phyloP scores from a whole-genome alignment of 1,139 yeast species.

The Suhomyces chickasaworum region DNA sequence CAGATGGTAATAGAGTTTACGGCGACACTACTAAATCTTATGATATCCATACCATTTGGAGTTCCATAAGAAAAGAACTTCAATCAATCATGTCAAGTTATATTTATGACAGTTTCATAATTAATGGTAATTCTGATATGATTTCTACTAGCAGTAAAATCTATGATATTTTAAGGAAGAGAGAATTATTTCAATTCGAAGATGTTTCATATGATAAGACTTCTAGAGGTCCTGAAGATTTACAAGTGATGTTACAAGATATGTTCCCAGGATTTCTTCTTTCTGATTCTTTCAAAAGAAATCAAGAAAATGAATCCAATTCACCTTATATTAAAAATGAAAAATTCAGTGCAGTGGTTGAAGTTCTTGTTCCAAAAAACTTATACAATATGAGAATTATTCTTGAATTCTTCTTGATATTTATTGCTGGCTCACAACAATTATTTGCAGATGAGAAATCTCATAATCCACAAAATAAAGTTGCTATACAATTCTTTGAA shows the following conservation, averaged over 20 bases:
- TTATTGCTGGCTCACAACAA: constrained; percentile 51
- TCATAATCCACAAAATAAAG: constrained; percentile 19
- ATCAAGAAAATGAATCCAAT: constrained; percentile 16
- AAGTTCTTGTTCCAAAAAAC: constrained; percentile 70
- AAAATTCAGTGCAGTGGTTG: constrained; percentile 55
- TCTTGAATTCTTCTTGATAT: constrained; percentile 59
- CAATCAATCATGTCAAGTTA: constrained; percentile 58
- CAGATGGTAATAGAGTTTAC: constrained; percentile 9
- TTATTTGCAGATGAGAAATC: constrained; percentile 22
- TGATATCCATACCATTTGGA: constrained; percentile 60
- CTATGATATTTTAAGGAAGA: constrained; percentile 27
- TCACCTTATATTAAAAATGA: constrained; percentile 65
- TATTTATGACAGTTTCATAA: constrained; percentile 33
- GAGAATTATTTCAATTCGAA: constrained; percentile 52
- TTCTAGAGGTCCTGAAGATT: constrained; percentile 42
- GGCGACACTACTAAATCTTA: constrained; percentile 11
- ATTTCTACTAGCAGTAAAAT: constrained; percentile 17
- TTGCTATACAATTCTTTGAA: constrained; percentile 54
- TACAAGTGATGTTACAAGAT: constrained; percentile 51
- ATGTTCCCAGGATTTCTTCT: constrained; percentile 63
- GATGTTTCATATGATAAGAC: constrained; percentile 42
- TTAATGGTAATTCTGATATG: constrained; percentile 3
- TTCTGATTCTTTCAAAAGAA: constrained; percentile 25
- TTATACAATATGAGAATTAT: constrained; percentile 83
- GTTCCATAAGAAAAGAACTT: constrained; percentile 57